Conservation (phyloP, 2,329 filamentous ascomycete genomes). For the Alternaria angustiovoidea region DNA sequence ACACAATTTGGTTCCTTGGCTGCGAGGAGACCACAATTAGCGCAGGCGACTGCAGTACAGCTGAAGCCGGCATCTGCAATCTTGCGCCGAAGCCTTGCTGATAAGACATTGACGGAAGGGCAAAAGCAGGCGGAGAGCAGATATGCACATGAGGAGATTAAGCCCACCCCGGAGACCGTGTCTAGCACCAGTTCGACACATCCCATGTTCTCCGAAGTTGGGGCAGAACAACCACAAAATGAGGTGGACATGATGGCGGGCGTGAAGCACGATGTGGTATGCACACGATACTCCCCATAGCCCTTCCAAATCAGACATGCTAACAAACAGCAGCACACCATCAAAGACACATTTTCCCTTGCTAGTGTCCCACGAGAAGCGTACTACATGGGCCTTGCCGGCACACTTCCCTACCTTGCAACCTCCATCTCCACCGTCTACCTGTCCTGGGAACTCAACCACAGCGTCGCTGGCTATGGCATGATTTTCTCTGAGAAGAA, state of each 20-base stretch:
- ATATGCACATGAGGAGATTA: conserved; percentile 64
- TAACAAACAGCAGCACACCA: conserved; percentile 49
- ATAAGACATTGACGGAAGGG: conserved; percentile 52
- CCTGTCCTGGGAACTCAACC: conserved; percentile 83
- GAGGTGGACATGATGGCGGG: conserved; percentile 59
- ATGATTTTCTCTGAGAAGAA: conserved; percentile 74
- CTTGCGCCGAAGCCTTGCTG: conserved; percentile 54
- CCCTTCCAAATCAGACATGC: not conserved
- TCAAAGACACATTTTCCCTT: conserved; percentile 59
- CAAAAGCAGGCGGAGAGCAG: conserved; percentile 66
- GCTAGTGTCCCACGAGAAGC: conserved; percentile 57
- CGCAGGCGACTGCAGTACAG: conserved; percentile 14
- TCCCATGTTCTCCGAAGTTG: conserved; percentile 52
- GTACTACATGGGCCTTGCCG: conserved; percentile 60
- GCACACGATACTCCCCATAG: not conserved
- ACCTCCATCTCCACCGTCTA: conserved; percentile 85
- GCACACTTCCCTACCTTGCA: conserved; percentile 71
- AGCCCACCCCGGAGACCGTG: conserved; percentile 67
- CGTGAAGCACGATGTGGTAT: conserved; percentile 50
- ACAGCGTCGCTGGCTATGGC: conserved; percentile 67
- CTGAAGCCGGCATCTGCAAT: conserved; percentile 45
- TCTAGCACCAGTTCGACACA: conserved; percentile 63
- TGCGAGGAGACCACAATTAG: conserved; percentile 41
- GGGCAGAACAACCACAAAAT: conserved; percentile 38
- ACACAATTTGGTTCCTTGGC: conserved; percentile 54